Evolutionary conservation across 2,329 filamentous ascomycete genomes (phyloP), one percentile per base, ranked within the genome.

Genomic region (Dendryphion nanum): DNA sequence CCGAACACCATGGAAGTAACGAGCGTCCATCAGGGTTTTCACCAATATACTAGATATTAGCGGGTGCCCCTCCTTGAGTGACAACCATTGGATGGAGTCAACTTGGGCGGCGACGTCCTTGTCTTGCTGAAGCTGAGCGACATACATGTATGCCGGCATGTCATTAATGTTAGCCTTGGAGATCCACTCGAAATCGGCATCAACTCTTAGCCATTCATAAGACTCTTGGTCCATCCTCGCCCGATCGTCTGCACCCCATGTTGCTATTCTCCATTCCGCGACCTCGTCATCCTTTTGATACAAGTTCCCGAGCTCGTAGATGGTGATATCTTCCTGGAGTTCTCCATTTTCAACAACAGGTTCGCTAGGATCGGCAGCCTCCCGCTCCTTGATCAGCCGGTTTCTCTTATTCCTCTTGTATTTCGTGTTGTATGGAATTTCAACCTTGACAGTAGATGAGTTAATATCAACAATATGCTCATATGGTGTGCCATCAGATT

Each of bases 381-480:
- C 81, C 43, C 87, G 82, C 62, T 95, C 88, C 61, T 89, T 89
- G 61, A 91, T 82, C 20, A 86, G 76, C 30, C 85, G 81, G 42
- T 86, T 96, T 32, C 90, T 78, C 72, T 98, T 98, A 3, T 98
- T 76, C 6, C 94, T 83, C 71, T 97, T 98, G 71, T 98, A 98
- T 63, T 98, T 98, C 0, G 93, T 98, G 56, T 97, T 97, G 69
- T 98, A 98, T 0, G 91, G 90, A 44, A 98, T 96, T 45, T 96
- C 90, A 42, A 97, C 86, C 60, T 85, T 88, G 2, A 86, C 87
- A 12, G 81, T 79, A 18, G 85, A 83, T 51, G 96, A 89, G 43
- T 89, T 89, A 60, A 98, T 95, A 55, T 96, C 89, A 20, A 97
- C 84, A 46, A 96, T 96, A 60, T 98, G 93, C 62, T 98, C 93